Percentiles rank a stretch among this genome's conserved stretches.
These are phyloP conservation scores for Phytophthora vignae DNA, from an alignment of 352 stramenopile genomes.

Conservation along the genomic window DNA sequence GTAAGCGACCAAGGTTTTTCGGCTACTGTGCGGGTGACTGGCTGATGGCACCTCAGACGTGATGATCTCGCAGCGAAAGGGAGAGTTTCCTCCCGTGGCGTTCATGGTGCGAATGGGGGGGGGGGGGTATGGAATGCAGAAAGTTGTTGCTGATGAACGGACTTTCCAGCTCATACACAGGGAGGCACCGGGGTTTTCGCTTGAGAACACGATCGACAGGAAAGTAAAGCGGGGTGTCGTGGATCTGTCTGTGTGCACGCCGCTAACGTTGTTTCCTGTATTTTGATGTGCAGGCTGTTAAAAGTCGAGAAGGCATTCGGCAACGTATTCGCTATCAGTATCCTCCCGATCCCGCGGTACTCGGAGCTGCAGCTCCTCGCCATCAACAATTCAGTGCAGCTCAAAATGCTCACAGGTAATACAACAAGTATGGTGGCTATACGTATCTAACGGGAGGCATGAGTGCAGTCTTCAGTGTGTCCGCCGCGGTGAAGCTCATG, in stretches of 20 bases:
- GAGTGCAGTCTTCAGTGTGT: slow-evolving; percentile 33
- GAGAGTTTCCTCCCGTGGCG: slow-evolving; percentile 68
- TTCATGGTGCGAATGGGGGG: slow-evolving; percentile 73
- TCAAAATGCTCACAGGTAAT: slow-evolving; percentile 64
- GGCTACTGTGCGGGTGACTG: background rate
- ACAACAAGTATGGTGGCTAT: background rate
- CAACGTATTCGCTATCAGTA: slow-evolving; percentile 60
- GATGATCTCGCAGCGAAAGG: slow-evolving; percentile 82
- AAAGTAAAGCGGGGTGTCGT: background rate
- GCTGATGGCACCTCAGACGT: slow-evolving; percentile 47
- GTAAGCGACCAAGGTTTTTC: slow-evolving; percentile 22
- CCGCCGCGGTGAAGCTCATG: slow-evolving; percentile 57
- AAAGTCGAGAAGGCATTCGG: slow-evolving; percentile 70
- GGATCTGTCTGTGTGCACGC: background rate
- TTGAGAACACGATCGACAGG: slow-evolving; percentile 58
- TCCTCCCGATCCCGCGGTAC: slow-evolving; percentile 54
- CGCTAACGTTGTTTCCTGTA: background rate
- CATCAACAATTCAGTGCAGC: slow-evolving; percentile 44
- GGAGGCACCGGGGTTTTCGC: slow-evolving; percentile 39
- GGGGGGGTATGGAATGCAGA: background rate
- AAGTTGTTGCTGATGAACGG: background rate
- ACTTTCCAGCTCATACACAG: slow-evolving; percentile 52
- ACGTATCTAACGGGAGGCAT: background rate
- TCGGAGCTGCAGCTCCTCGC: slow-evolving; percentile 57
- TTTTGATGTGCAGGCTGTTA: slow-evolving; percentile 39